These are phyloP conservation scores for Clitoria ternatea DNA, from an alignment of 306 rosid species.

Conservation along the genomic window DNA sequence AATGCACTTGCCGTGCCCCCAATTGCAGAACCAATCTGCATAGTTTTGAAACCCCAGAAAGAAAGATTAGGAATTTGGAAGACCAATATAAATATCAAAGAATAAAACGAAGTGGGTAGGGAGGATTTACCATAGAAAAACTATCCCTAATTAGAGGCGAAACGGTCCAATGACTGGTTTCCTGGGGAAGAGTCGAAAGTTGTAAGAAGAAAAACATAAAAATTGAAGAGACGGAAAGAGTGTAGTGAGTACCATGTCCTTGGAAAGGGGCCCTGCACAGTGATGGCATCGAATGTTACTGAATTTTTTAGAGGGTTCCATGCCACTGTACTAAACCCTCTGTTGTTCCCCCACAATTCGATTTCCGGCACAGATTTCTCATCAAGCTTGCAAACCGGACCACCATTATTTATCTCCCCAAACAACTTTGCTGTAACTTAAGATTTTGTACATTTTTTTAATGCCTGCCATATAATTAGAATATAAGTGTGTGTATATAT, in stretches of 20 bases:
- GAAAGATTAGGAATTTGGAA: neutral
- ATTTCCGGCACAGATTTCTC: neutral
- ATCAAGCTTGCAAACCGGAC: too few relatives aligned
- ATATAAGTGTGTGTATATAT: too few relatives aligned
- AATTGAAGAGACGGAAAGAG: neutral
- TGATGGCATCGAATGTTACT: slow-evolving; percentile 52
- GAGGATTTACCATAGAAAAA: slow-evolving; percentile 57
- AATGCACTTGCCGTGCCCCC: slow-evolving; percentile 78
- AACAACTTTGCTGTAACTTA: too few relatives aligned
- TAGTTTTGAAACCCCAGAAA: neutral
- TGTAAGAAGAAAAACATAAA: neutral
- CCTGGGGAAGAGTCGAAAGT: slow-evolving; percentile 31
- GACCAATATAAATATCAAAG: neutral
- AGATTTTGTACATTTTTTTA: too few relatives aligned
- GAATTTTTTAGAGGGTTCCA: neutral
- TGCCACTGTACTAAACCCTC: neutral
- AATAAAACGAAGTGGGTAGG: neutral
- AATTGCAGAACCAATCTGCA: slow-evolving; percentile 76
- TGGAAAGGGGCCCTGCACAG: slow-evolving; percentile 68
- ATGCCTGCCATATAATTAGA: too few relatives aligned
- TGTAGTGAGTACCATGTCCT: slow-evolving; percentile 29
- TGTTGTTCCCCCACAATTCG: neutral
- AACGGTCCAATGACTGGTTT: slow-evolving; percentile 58
- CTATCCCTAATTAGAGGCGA: slow-evolving; percentile 64
- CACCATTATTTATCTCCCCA: too few relatives aligned